Conservation (phyloP, 129 eudicot species). For the Artemisia annua region DNA sequence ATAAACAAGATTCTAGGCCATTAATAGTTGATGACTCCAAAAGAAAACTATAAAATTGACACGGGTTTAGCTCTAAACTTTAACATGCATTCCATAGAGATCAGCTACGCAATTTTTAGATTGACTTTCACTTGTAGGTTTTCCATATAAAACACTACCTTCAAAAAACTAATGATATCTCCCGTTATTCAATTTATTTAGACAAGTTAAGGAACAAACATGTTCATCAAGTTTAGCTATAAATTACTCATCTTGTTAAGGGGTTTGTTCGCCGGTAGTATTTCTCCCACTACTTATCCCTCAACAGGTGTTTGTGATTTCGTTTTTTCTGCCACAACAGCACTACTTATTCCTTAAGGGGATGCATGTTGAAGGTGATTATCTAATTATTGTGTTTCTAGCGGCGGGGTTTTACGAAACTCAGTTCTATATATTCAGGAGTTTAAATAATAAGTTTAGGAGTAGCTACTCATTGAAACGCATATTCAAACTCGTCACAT, state of each 20-base stretch:
- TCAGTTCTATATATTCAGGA: no score
- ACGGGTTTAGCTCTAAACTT: not conserved
- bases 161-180: not conserved
- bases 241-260: no score
- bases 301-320: not conserved
- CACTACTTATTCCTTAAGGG: not conserved
- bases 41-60: not conserved
- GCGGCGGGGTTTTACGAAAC: not conserved
- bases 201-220: no score
- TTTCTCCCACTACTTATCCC: no score
- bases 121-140: not conserved
- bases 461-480: no score
- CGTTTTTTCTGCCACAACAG: not conserved
- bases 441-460: no score
- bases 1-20: not conserved
- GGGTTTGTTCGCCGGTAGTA: no score
- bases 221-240: no score
- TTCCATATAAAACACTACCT: not conserved
- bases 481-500: no score
- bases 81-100: not conserved
- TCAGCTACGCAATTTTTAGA: not conserved
- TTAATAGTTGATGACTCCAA: not conserved
- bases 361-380: no score
- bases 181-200: no score
- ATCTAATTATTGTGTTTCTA: not conserved